phyloP scores from a whole-genome alignment of 2,329 filamentous ascomycete species.

The Curvularia sp. region DNA sequence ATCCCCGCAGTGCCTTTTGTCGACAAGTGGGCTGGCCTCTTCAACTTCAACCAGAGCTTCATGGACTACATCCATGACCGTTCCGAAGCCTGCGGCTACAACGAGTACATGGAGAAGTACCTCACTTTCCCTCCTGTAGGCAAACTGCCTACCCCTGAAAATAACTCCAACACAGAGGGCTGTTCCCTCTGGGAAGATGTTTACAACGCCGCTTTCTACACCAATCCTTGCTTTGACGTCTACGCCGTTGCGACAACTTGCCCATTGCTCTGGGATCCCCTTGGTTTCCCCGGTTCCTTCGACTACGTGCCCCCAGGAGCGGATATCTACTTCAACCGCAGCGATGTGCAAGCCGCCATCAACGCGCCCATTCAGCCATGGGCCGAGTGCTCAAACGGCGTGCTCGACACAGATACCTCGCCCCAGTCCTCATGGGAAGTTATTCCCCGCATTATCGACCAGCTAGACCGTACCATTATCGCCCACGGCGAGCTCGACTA shows the following conservation, averaged over 20 bases:
- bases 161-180: constrained; percentile 51
- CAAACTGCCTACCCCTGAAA: constrained; percentile 63
- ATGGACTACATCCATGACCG: constrained; percentile 60
- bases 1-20: constrained; percentile 65
- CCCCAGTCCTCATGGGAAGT: constrained; percentile 64
- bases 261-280: constrained; percentile 71
- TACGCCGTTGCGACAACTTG: constrained; percentile 78
- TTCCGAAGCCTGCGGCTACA: constrained; percentile 68
- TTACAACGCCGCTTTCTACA: constrained; percentile 58
- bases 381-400: constrained; percentile 62
- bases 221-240: constrained; percentile 82
- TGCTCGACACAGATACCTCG: constrained; percentile 61
- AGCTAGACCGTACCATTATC: constrained; percentile 73
- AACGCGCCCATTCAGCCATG: constrained; percentile 67
- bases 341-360: constrained; percentile 72
- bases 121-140: constrained; percentile 73
- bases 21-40: constrained; percentile 66
- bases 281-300: constrained; percentile 72
- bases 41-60: constrained; percentile 69
- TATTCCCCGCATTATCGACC: constrained; percentile 75
- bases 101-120: constrained; percentile 65
- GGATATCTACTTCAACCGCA: constrained; percentile 72
- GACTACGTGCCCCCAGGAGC: constrained; percentile 69
- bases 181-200: constrained; percentile 69
- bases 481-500: constrained; percentile 75